Evolutionary conservation across 1,284 basidiomycete genomes (phyloP), one percentile per base, ranked within the genome.

Genomic region (Rhodotorula sp.): DNA sequence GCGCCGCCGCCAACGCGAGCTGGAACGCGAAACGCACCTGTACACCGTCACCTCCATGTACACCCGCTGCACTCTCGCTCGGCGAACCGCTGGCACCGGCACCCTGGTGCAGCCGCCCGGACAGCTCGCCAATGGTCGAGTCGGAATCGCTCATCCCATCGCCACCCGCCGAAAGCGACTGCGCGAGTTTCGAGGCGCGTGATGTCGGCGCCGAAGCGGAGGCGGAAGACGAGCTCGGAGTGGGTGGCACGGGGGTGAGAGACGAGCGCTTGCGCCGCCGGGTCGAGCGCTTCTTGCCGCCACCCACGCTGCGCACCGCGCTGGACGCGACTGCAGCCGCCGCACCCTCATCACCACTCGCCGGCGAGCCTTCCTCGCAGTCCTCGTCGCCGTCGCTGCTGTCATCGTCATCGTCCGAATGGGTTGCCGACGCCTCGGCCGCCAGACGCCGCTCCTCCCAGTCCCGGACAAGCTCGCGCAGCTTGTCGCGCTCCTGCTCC

Each of bases 401-500:
- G 25, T 79, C 80, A 21, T 78, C 76, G 21, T 67, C 69, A 46
- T 75, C 73, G n/a, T 80, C 80, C 50, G 46, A 21, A 14, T n/a
- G 23, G n/a, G 73, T 71, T 82, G 81, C 74, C 93, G 91, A 49
- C 90, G 87, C 48, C 44, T 49, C n/a, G 64, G 42, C 54, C 72
- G 75, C 79, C 46, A 77, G 80, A 23, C 81, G 81, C 44, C 82
- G 41, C 83, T 84, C 85, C 75, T 97, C 94, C 90, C 91, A 95
- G 73, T 94, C 91, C 52, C 90, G 87, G 50, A 90, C 86, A 14
- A 91, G 90, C 34, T 86, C 85, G 54, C 85, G 84, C 12, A 97
- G 84, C 46, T 91, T 85, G 73, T 91, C 89, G 4, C 92, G 85
- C 81, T 97, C 95, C 41, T 87, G 83, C 10, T 86, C 86, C 92